Base-by-base conservation (phyloP, 148 eudicot genomes). In the Diospyros kaki region DNA sequence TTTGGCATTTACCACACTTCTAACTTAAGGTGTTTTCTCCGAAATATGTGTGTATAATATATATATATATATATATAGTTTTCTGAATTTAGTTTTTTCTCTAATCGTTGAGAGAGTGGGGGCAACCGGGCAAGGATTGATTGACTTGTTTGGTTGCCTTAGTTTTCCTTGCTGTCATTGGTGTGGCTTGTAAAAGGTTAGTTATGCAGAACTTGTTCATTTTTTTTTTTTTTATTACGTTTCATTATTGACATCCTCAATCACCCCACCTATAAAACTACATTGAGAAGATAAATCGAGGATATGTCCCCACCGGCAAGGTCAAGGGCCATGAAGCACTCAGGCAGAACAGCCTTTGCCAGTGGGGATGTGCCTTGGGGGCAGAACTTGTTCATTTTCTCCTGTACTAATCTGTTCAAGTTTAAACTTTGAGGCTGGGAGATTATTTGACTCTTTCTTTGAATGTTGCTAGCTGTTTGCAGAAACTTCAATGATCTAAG, bases 401-500 rank as follows among this genome's bases (percentile, higher is more conserved):
- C 43, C 44, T 62, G 3, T 5, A 28, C 3, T 39, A 2, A 39
- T 62, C 28, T 58, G 61, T 28, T 58, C n/a, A 28, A 58, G 18
- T 7, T 3, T 58, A 28, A 13, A n/a, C 28, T 8, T 65, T 39
- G 13, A 65, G 50, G 46, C 5, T 42, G 50, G 68, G 68, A 43
- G 50, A 43, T 65, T 40, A 41, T 65, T 14, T 67, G 5, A 15
- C 7, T 8, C 50, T 46, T 46, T 14, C 50, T n/a, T 48, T 6
- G 56, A 67, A 67, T 50, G 12, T 48, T 48, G 55, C 54, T 67
- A 67, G 71, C 41, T 46, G 71, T 5, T 67, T 67, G 71, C 71
- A 67, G 71, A 67, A 67, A 67, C 71, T 67, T 67, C 10, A 67
- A 67, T 50, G 71, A 67, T 67, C 56, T 67, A 5, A 38, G 71